Conservation (phyloP, 2,329 filamentous ascomycete species). For the Fusarium fracticaudum region DNA sequence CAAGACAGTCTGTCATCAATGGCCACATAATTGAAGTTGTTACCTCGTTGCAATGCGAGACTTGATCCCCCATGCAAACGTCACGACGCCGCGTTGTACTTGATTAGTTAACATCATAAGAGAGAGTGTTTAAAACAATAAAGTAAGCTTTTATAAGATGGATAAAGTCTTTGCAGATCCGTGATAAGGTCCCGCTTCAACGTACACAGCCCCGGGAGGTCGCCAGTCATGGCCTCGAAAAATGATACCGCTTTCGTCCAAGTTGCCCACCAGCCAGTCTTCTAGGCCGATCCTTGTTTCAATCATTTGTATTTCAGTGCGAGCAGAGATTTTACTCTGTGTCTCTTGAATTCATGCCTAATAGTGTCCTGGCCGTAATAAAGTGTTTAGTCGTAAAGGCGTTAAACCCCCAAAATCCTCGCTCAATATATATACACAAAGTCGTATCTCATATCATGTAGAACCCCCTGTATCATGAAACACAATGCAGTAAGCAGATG, state of each 20-base stretch:
- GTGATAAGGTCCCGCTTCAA: not conserved
- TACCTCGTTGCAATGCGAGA: not conserved
- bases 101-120: not conserved
- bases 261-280: not conserved
- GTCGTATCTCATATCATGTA: not conserved
- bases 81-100: not conserved
- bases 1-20: too few relatives aligned
- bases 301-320: not conserved
- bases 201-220: not conserved
- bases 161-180: not conserved
- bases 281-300: not conserved
- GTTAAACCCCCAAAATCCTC: not conserved
- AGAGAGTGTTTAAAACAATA: not conserved
- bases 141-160: not conserved
- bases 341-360: not conserved
- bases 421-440: constrained; percentile 10
- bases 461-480: not conserved
- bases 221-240: constrained; percentile 9
- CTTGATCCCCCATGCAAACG: not conserved
- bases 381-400: constrained; percentile 14
- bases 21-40: not conserved
- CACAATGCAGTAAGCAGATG: not conserved
- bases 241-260: constrained; percentile 20
- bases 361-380: not conserved
- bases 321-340: not conserved